Conservation (phyloP, 2,329 filamentous ascomycete genomes). For the Sordariomycetes sp. region DNA sequence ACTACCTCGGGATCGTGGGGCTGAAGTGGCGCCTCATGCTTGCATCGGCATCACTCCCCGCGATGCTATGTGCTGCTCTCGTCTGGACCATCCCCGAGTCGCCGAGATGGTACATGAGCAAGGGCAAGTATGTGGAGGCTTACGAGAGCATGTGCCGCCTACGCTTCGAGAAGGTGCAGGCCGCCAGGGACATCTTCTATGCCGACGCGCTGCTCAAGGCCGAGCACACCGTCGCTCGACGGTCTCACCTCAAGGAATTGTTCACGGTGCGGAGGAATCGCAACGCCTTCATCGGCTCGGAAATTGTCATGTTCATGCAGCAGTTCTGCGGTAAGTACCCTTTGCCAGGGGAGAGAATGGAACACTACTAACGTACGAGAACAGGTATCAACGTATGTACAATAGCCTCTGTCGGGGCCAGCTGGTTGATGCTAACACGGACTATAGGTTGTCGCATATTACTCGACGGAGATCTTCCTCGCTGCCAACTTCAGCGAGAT, state of each 20-base stretch:
- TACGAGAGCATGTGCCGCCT: constrained; percentile 33
- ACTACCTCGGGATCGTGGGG: constrained; percentile 38
- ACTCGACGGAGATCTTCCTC: constrained; percentile 50
- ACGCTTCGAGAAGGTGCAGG: constrained; percentile 40
- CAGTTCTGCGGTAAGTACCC: constrained; percentile 31
- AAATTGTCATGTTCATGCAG: constrained; percentile 57
- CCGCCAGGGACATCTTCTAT: constrained; percentile 44
- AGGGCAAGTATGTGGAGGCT: constrained; percentile 32
- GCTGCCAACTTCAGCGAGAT: constrained; percentile 39
- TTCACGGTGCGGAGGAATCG: constrained; percentile 52
- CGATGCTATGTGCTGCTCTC: constrained; percentile 42
- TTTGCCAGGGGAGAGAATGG: neutral
- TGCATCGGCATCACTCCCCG: constrained; percentile 53
- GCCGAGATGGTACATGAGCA: constrained; percentile 39
- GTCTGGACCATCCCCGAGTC: constrained; percentile 40
- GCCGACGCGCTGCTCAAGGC: constrained; percentile 46
- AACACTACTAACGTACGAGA: constrained; percentile 13
- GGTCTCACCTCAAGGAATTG: constrained; percentile 42
- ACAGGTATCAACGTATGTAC: constrained; percentile 5
- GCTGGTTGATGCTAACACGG: neutral
- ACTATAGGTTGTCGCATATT: constrained; percentile 31
- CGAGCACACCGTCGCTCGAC: constrained; percentile 27
- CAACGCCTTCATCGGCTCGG: constrained; percentile 46
- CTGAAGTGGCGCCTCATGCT: constrained; percentile 61
- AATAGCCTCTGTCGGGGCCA: neutral